These are phyloP conservation scores for Phytophthora sansomeana DNA, from an alignment of 352 stramenopile species.

Conservation along the genomic window DNA sequence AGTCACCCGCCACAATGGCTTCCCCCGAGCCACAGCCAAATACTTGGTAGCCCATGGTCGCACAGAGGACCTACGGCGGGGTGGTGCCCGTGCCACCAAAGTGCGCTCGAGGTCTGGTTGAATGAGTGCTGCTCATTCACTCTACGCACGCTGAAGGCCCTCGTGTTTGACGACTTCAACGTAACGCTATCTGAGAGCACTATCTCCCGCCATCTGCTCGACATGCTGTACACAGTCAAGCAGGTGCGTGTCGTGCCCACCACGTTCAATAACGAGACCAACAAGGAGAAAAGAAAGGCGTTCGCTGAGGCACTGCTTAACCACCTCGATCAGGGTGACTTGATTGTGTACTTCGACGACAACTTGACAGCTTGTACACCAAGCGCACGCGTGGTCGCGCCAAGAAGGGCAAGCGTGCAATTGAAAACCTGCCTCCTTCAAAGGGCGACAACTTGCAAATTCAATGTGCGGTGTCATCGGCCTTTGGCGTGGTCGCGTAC, in stretches of 20 bases:
- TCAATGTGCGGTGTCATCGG: constrained; percentile 18
- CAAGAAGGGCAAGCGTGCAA: constrained; percentile 6
- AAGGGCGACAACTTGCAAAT: constrained; percentile 31
- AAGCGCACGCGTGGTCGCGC: constrained; percentile 10
- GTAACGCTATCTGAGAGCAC: constrained; percentile 9
- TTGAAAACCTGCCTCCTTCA: constrained; percentile 4
- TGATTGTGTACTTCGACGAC: constrained; percentile 25
- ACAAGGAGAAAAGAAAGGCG: background rate
- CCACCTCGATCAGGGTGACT: no score
- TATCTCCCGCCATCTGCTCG: background rate
- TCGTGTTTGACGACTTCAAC: background rate
- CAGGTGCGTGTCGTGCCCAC: background rate
- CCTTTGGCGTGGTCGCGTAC: constrained; percentile 10
- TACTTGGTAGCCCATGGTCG: background rate
- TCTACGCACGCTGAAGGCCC: background rate
- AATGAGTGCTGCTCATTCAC: constrained; percentile 6
- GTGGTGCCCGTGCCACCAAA: background rate
- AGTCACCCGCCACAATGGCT: background rate
- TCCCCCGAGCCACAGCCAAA: background rate
- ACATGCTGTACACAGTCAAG: constrained; percentile 6
- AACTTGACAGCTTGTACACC: constrained; percentile 34
- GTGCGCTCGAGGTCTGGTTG: background rate
- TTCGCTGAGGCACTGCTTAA: no score
- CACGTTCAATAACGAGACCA: constrained; percentile 2
- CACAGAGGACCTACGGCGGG: background rate